A percentile compares a stretch with the other conserved stretches of the same genome.
These are phyloP conservation scores for Saccharomycopsis malanga DNA, from an alignment of 805 yeast species.

Conservation along the genomic window DNA sequence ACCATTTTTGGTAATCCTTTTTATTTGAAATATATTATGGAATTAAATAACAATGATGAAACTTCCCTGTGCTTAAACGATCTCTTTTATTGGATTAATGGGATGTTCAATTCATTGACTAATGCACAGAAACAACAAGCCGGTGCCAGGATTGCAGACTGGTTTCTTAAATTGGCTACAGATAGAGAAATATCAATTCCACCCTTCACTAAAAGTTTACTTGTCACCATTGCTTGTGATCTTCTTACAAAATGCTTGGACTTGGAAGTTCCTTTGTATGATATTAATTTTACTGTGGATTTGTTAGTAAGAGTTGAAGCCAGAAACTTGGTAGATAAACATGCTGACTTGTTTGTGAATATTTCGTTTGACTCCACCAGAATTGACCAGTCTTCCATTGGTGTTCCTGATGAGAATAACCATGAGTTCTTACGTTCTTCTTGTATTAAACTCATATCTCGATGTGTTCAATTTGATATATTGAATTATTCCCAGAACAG, in stretches of 20 bases:
- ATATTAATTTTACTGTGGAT: slow-evolving; percentile 30
- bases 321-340: slow-evolving; percentile 41
- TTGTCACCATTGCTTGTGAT: slow-evolving; percentile 14
- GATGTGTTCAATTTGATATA: slow-evolving; percentile 42
- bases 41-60: slow-evolving; percentile 26
- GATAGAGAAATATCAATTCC: slow-evolving; percentile 9
- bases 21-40: slow-evolving; percentile 33
- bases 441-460: slow-evolving; percentile 28
- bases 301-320: slow-evolving; percentile 40
- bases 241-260: slow-evolving; percentile 19
- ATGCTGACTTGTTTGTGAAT: slow-evolving; percentile 29
- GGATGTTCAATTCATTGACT: slow-evolving; percentile 38
- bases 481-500: slow-evolving; percentile 36
- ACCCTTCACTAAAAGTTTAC: slow-evolving; percentile 8
- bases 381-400: neutral
- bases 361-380: slow-evolving; percentile 5
- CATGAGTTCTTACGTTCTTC: slow-evolving; percentile 4
- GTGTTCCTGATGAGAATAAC: too few species aligned
- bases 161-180: slow-evolving; percentile 32
- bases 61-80: slow-evolving; percentile 35
- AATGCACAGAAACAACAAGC: slow-evolving; percentile 46
- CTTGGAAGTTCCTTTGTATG: slow-evolving; percentile 21
- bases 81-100: slow-evolving; percentile 48
- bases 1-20: slow-evolving; percentile 50
- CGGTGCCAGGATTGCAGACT: slow-evolving; percentile 44